Base-by-base conservation (phyloP, 768 basidiomycete species). In the Coprinopsis sp. region DNA sequence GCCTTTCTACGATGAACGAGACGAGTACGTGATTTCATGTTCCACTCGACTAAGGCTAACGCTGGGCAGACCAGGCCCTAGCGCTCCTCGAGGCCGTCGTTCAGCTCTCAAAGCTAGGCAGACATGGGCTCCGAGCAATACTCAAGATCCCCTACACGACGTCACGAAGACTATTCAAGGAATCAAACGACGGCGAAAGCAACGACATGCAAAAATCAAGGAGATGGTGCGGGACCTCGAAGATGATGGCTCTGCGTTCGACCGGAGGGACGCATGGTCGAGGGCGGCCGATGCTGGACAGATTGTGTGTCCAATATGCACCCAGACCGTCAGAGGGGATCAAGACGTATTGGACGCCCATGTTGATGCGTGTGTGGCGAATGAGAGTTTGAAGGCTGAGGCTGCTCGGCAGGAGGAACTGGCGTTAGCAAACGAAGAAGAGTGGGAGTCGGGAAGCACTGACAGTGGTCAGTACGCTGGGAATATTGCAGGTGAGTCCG, bases 301-400 rank as follows among this genome's bases (percentile, higher is more conserved):
- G 23, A 70, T 76, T 13, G 56, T 71, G n/a, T 91, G 88, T 55
- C 89, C 88, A 1, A 78, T 91, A 19, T 91, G 88, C 58, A 63
- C 72, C 36, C 64, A 64, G 31, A 62, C 61, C 13, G 70, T 88
- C 1, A 66, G 63, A 37, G 88, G 87, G 1, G 87, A 88, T 55
- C 69, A 73, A 34, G 88, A 88, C 50, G 81, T 88, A 7, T 57
- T 87, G 2, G 80, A 87, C 54, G 87, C 86, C 13, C 89, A 91
- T 63, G 76, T 91, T n/a, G 85, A 91, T 55, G 71, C 85, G 6
- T 91, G 89, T 59, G 61, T 91, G 33, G 79, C 78, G 4, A 68
- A 86, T 54, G 77, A 80, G 54, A 68, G 58, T 42, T 65, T 62
- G 27, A 61, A 69, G 42, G 39, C 72, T 29, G 70, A 74, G 51